Conservation (phyloP, 1,284 basidiomycete species). For the Moesziomyces parantarcticus region DNA sequence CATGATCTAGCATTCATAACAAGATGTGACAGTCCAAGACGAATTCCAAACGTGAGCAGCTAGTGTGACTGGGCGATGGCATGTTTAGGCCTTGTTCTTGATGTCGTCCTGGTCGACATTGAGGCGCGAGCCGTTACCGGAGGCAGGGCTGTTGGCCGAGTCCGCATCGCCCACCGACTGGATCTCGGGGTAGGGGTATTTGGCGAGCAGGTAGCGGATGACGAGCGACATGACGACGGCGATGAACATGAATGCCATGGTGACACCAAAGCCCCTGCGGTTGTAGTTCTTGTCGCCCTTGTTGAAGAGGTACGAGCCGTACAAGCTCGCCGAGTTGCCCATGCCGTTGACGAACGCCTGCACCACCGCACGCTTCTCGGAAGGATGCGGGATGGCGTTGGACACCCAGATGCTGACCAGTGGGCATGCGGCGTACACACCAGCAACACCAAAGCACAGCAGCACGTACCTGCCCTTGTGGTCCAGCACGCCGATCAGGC, state of each 20-base stretch:
- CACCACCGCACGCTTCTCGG: slow-evolving; percentile 69
- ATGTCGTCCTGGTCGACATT: slow-evolving; percentile 4
- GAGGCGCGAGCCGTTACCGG: slow-evolving; percentile 1
- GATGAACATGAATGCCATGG: slow-evolving; percentile 23
- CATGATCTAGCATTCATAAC: too few species aligned
- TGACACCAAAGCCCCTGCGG: slow-evolving; percentile 24
- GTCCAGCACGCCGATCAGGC: slow-evolving; percentile 66
- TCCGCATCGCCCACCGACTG: slow-evolving; percentile 2
- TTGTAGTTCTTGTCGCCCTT: slow-evolving; percentile 11
- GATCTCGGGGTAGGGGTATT: slow-evolving; percentile 21
- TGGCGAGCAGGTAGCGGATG: slow-evolving; percentile 11
- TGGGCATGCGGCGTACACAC: slow-evolving; percentile 70
- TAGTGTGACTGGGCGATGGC: too few species aligned
- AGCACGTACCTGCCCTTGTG: slow-evolving; percentile 70
- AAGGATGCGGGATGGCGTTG: slow-evolving; percentile 63
- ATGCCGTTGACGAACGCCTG: slow-evolving; percentile 66
- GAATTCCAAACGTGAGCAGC: too few species aligned
- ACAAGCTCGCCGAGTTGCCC: slow-evolving; percentile 31
- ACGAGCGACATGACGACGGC: slow-evolving; percentile 16
- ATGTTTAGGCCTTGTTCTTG: slow-evolving; percentile 9
- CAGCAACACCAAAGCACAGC: slow-evolving; percentile 70
- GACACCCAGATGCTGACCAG: slow-evolving; percentile 68
- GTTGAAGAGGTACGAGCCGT: slow-evolving; percentile 31
- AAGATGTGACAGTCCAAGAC: too few species aligned
- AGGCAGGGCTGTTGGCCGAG: slow-evolving; percentile 2